Evolutionary conservation across 805 yeast genomes (phyloP).

Genomic region (Lipomyces japonicus): DNA sequence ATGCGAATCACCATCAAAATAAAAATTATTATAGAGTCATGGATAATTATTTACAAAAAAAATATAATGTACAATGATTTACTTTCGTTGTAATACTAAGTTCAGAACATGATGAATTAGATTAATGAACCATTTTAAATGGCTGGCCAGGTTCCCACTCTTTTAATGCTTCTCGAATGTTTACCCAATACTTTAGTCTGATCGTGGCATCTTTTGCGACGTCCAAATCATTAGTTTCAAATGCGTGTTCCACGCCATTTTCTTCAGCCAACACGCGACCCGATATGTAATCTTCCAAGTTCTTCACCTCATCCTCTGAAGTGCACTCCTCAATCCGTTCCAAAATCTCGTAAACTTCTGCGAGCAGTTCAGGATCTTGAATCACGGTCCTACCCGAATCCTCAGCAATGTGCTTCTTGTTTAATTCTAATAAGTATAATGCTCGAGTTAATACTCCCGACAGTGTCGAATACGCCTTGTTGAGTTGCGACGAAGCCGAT

Average conservation of each 20-base stretch:
- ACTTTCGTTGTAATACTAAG: not conserved
- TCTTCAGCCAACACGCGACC: conserved; percentile 50
- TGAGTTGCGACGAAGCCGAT: conserved; percentile 52
- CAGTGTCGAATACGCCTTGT: conserved; percentile 72
- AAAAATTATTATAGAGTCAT: not conserved
- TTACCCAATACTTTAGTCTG: conserved; percentile 77
- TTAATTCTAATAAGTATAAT: conserved; percentile 49
- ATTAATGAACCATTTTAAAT: conserved; percentile 26
- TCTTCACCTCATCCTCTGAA: conserved; percentile 54
- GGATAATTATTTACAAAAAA: not conserved
- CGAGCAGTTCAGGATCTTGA: conserved; percentile 55
- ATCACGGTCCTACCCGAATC: conserved; percentile 53
- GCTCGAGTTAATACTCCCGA: conserved; percentile 68
- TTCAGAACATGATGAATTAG: too few species aligned
- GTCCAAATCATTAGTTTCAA: conserved; percentile 49
- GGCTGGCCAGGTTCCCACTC: conserved; percentile 39
- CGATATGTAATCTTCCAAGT: conserved; percentile 54
- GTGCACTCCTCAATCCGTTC: conserved; percentile 71
- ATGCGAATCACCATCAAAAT: not conserved
- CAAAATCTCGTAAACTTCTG: conserved; percentile 79
- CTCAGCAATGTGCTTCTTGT: conserved; percentile 44
- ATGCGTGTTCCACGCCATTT: conserved; percentile 45
- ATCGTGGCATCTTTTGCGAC: conserved; percentile 63
- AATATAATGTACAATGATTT: not conserved
- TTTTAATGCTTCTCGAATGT: conserved; percentile 65